Base-by-base conservation (phyloP, 2,329 filamentous ascomycete genomes). In the Scorias spongiosa region DNA sequence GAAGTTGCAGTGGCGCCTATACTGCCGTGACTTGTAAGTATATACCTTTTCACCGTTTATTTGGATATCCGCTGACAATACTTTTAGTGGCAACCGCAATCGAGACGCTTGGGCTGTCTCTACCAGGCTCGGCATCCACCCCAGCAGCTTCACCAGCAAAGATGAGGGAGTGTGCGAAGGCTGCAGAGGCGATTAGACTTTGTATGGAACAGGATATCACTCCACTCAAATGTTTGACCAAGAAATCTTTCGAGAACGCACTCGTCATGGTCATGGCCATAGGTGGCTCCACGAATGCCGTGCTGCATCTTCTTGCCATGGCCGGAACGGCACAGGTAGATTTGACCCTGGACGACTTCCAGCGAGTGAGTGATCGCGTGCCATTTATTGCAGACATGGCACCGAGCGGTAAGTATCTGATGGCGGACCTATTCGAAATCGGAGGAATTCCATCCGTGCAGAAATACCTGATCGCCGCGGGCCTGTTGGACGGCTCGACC, bases 1-100 rank as follows among this genome's bases (percentile, higher is more conserved):
- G 86, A 28, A 87, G 84, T 1, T 93, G 86, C 50, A 85, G 85
- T 40, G 86, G 88, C 14, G 93, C 93, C 87, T 94, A 87, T 66
- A 94, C 87, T 1, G 87, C 87, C 50, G 93, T 93, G 65, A 93
- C 86, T 18, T 26, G 20, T 26, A 26, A 4, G 20, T 26, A 7
- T 26, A 4, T 26, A 26, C 20, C 20, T 26, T 26, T 26, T 7
- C 7, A 26, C 20, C 20, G 20, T 26, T 26, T 26, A 26, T 26
- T 26, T 7, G 20, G 7, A 26, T 4, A 26, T 7, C 20, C 3
- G 20, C 20, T 26, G 20, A 26, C 7, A 26, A 26, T 4, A 26
- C 4, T 3, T 4, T 4, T 4, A 26, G 89, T 94, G 84, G 84
- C 85, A 3, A 89, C 84, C 0, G 84, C 84, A 11, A 86, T 93